phyloP scores from a whole-genome alignment of 768 basidiomycete genomes.

The Termitomyces sp. region DNA sequence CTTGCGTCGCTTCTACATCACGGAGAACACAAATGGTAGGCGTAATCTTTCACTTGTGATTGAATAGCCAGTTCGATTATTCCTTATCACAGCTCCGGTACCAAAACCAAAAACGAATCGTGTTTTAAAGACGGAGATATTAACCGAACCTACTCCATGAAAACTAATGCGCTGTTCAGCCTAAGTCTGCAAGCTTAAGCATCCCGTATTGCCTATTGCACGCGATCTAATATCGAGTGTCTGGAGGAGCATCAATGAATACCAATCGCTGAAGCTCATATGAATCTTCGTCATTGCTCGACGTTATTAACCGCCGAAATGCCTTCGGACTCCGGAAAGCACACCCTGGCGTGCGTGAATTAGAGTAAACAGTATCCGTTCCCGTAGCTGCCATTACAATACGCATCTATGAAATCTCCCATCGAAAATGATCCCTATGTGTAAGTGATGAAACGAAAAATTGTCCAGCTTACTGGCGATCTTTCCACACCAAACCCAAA shows the following conservation, averaged over 20 bases:
- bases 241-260: neutral
- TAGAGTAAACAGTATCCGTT: neutral
- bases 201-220: too few species aligned
- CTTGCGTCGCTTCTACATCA: conserved; percentile 85
- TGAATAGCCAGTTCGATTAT: conserved; percentile 7
- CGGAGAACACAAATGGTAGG: conserved; percentile 87
- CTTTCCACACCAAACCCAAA: conserved; percentile 48
- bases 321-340: neutral
- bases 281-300: neutral
- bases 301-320: neutral
- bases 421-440: conserved; percentile 9
- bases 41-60: neutral
- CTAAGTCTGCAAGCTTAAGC: too few species aligned
- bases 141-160: conserved; percentile 18
- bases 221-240: too few species aligned
- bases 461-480: conserved; percentile 16
- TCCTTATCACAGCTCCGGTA: conserved; percentile 62
- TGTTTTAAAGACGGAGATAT: conserved; percentile 81
- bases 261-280: neutral
- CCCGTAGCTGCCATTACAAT: neutral
- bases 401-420: neutral
- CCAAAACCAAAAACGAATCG: conserved; percentile 88
- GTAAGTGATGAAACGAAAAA: conserved; percentile 12
- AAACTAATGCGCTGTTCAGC: neutral
- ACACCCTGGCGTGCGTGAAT: neutral